Evolutionary conservation across 169 alveolate genomes (phyloP).

Genomic region (Cryptosporidium canis): DNA sequence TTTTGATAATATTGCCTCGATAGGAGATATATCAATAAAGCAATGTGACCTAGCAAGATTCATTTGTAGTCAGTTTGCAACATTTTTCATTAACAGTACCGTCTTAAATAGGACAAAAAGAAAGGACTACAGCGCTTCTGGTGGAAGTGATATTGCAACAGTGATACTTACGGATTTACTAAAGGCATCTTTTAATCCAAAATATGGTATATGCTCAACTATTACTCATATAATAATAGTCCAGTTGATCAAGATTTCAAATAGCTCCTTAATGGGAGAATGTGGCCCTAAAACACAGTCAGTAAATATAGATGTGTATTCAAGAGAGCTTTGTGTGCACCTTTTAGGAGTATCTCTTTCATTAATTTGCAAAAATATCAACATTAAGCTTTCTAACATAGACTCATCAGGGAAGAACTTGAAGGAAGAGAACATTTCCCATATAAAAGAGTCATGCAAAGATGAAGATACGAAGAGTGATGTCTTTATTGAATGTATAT

Average conservation of each 20-base stretch:
- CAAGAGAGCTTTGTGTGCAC: slow-evolving; percentile 50
- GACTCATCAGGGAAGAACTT: not conserved
- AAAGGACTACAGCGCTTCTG: slow-evolving; percentile 11
- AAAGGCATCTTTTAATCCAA: slow-evolving; percentile 52
- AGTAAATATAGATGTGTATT: slow-evolving; percentile 4
- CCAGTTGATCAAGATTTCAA: slow-evolving; percentile 50
- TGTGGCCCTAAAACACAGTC: not conserved
- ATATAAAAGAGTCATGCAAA: not conserved
- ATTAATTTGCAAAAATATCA: not conserved
- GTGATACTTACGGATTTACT: slow-evolving; percentile 37
- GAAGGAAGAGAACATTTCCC: not conserved
- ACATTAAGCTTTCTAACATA: not conserved
- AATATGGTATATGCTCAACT: slow-evolving; percentile 33
- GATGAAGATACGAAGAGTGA: not conserved
- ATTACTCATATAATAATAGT: not conserved
- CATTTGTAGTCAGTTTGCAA: slow-evolving; percentile 52
- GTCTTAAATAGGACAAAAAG: slow-evolving; percentile 11
- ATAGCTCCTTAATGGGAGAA: slow-evolving; percentile 12
- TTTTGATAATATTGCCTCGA: not conserved
- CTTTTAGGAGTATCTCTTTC: slow-evolving; percentile 42
- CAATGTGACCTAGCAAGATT: slow-evolving; percentile 1
- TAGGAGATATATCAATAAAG: slow-evolving; percentile 13
- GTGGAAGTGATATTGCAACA: slow-evolving; percentile 36
- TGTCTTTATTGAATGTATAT: not conserved
- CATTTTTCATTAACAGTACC: slow-evolving; percentile 13